Conservation (phyloP, 805 yeast species). For the Candida vartiovaarae region DNA sequence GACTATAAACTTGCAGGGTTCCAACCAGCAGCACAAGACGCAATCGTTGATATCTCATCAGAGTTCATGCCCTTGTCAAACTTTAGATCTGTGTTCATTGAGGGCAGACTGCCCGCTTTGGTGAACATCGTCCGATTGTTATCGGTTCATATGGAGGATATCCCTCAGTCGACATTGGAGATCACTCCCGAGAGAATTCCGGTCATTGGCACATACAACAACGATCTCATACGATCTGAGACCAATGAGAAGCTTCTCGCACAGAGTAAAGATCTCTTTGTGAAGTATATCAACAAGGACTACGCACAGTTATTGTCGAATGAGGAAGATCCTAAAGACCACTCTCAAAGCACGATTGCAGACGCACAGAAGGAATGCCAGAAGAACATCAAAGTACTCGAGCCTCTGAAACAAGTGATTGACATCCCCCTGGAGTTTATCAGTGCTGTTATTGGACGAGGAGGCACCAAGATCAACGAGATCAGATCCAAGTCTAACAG, state of each 20-base stretch:
- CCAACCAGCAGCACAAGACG: background rate
- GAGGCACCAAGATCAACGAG: constrained; percentile 13
- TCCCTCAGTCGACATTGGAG: background rate
- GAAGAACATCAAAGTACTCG: constrained; percentile 5
- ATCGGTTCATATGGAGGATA: background rate
- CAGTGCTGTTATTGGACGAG: constrained; percentile 10
- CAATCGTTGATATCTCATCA: constrained; percentile 7
- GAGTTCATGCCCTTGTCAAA: constrained; percentile 15
- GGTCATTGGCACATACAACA: constrained; percentile 3
- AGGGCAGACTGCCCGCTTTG: background rate
- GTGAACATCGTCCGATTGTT: background rate
- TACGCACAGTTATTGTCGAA: background rate
- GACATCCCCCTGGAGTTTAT: constrained; percentile 15
- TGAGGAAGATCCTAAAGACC: constrained; percentile 5
- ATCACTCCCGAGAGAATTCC: constrained; percentile 7
- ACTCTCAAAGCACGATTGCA: constrained; percentile 4
- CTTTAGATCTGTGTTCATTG: constrained; percentile 6
- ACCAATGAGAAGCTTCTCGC: constrained; percentile 8
- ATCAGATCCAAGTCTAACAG: constrained; percentile 15
- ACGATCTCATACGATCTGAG: constrained; percentile 3
- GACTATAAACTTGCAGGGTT: background rate
- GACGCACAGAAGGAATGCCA: constrained; percentile 6
- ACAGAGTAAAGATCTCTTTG: constrained; percentile 4
- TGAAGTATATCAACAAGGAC: constrained; percentile 5
- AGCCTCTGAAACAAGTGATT: constrained; percentile 6